phyloP scores from a whole-genome alignment of 345 rosid species.

The Rubroshorea leprosula region DNA sequence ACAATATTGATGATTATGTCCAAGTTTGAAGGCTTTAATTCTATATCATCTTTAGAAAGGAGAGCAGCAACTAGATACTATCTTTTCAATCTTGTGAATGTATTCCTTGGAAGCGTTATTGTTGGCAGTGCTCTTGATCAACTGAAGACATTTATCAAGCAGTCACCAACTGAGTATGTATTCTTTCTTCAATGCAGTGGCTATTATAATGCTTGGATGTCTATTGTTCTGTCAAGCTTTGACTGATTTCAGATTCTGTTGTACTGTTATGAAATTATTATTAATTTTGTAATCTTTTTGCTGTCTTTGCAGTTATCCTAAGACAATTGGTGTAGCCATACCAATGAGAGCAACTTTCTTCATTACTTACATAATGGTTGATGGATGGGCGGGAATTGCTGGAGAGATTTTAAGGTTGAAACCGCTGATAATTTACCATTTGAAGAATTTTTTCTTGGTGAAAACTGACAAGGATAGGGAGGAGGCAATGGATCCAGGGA shows the following conservation, averaged over 20 bases:
- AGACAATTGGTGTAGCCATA: conserved; percentile 78
- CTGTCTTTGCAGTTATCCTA: conserved; percentile 54
- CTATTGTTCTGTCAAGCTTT: too few species aligned
- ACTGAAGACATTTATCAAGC: conserved; percentile 53
- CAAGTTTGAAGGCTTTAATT: conserved; percentile 84
- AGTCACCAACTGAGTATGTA: conserved; percentile 64
- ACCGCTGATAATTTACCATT: conserved; percentile 73
- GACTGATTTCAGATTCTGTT: too few species aligned
- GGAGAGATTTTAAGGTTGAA: conserved; percentile 80
- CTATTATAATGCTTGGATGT: too few species aligned
- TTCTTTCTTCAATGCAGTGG: too few species aligned
- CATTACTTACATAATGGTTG: conserved; percentile 92
- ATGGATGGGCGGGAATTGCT: conserved; percentile 98
- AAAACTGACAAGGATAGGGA: conserved; percentile 95
- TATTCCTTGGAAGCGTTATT: conserved; percentile 66
- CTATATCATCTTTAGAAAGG: conserved; percentile 74
- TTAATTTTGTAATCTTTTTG: too few species aligned
- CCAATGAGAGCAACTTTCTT: conserved; percentile 94
- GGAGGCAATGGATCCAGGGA: conserved; percentile 90
- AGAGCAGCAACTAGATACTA: conserved; percentile 87
- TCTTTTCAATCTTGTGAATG: conserved; percentile 71
- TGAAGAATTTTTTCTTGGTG: conserved; percentile 83
- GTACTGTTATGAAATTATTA: background rate
- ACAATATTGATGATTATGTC: conserved; percentile 89
- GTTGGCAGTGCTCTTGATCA: conserved; percentile 80